Evolutionary conservation across 768 basidiomycete species (phyloP).

Genomic region (Naematelia encephala): DNA sequence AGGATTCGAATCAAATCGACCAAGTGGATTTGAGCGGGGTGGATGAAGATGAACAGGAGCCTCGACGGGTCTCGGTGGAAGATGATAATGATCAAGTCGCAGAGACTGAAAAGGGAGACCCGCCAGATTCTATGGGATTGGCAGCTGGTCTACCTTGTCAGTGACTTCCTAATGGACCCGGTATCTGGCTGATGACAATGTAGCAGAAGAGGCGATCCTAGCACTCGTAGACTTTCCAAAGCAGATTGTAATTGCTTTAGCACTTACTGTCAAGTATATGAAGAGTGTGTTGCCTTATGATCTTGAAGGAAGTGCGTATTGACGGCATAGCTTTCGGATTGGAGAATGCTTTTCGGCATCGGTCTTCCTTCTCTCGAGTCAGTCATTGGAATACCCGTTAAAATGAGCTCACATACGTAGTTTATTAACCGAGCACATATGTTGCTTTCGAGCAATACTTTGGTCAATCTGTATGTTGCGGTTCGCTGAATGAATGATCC

Average conservation of each 20-base stretch:
- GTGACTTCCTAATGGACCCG: not conserved
- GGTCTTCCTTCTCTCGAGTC: slow-evolving; percentile 64
- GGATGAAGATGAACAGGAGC: slow-evolving; percentile 21
- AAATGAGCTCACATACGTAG: slow-evolving; percentile 43
- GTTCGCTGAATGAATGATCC: not conserved
- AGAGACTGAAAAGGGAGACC: slow-evolving; percentile 5
- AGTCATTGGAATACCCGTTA: no score
- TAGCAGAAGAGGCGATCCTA: slow-evolving; percentile 35
- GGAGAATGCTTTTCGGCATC: slow-evolving; percentile 72
- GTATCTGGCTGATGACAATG: slow-evolving; percentile 10
- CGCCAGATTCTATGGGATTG: slow-evolving; percentile 15
- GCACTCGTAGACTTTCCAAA: slow-evolving; percentile 46
- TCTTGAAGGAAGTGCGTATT: slow-evolving; percentile 33
- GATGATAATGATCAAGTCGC: not conserved
- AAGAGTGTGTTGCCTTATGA: slow-evolving; percentile 26
- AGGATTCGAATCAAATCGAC: not conserved
- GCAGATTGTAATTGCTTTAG: slow-evolving; percentile 39
- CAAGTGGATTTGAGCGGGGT: slow-evolving; percentile 16
- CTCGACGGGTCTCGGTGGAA: slow-evolving; percentile 1
- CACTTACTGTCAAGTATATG: slow-evolving; percentile 44
- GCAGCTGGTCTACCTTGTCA: slow-evolving; percentile 31
- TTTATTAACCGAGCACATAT: slow-evolving; percentile 78
- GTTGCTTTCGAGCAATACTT: slow-evolving; percentile 82
- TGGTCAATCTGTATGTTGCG: slow-evolving; percentile 63
- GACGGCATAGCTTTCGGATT: slow-evolving; percentile 60